Conservation (phyloP, 2,329 filamentous ascomycete species). For the Pseudogymnoascus sp. region DNA sequence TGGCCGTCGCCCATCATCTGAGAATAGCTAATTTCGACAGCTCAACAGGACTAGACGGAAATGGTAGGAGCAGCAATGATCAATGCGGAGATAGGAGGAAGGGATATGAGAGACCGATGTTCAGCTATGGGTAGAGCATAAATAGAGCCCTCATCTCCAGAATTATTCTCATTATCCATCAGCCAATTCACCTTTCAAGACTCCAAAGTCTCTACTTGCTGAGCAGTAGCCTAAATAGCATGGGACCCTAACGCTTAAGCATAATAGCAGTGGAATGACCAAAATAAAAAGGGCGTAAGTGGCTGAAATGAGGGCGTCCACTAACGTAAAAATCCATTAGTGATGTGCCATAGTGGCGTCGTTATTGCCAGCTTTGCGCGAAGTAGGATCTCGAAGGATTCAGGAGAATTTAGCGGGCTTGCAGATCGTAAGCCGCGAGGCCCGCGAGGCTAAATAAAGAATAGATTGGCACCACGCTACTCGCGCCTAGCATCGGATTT, state of each 20-base stretch:
- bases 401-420: neutral
- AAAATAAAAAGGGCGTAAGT: neutral
- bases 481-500: neutral
- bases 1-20: neutral
- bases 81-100: neutral
- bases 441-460: neutral
- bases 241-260: constrained; percentile 1
- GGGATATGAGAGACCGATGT: neutral
- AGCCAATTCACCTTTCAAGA: neutral
- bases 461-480: neutral
- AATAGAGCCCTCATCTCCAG: neutral
- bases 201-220: neutral
- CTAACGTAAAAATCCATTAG: neutral
- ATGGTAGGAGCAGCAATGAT: neutral
- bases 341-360: neutral
- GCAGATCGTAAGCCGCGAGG: neutral
- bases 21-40: neutral
- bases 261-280: neutral
- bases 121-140: neutral
- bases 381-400: neutral
- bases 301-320: neutral
- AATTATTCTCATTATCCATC: constrained; percentile 1
- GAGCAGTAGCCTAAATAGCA: neutral
- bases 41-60: neutral
- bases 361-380: neutral